Conservation (phyloP, 2,329 filamentous ascomycete species). For the Penicillium sp. region DNA sequence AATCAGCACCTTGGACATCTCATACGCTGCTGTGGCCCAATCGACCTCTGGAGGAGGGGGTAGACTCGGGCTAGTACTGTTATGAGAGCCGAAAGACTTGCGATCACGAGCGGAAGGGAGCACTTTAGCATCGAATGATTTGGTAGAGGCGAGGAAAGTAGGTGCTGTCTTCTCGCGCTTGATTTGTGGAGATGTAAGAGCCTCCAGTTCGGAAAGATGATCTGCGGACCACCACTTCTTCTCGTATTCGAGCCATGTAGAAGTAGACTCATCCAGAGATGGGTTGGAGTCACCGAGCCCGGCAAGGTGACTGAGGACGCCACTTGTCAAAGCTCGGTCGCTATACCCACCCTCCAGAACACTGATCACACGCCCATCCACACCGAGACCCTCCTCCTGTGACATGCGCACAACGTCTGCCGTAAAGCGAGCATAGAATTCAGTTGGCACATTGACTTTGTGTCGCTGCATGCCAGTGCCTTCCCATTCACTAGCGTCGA, state of each 20-base stretch:
- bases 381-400: conserved; percentile 73
- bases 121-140: conserved; percentile 81
- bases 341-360: conserved; percentile 96
- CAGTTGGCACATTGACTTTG: conserved; percentile 91
- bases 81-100: conserved; percentile 43
- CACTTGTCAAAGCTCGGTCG: conserved; percentile 83
- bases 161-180: conserved; percentile 60
- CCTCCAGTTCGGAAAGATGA: conserved; percentile 70
- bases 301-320: conserved; percentile 85
- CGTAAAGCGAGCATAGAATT: conserved; percentile 91
- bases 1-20: conserved; percentile 79
- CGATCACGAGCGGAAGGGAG: conserved; percentile 65
- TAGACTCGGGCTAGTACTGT: conserved; percentile 50
- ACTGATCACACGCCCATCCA: conserved; percentile 85
- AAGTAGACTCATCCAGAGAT: conserved; percentile 43
- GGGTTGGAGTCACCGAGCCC: conserved; percentile 61
- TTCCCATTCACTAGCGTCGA: conserved; percentile 96
- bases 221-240: conserved; percentile 69
- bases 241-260: conserved; percentile 55
- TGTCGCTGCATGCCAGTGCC: conserved; percentile 91
- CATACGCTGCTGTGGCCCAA: conserved; percentile 82
- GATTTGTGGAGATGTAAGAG: conserved; percentile 54
- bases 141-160: conserved; percentile 84
- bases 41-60: conserved; percentile 78
- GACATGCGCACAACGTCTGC: conserved; percentile 81